phyloP scores from a whole-genome alignment of 306 rosid species.

The Urtica urens region DNA sequence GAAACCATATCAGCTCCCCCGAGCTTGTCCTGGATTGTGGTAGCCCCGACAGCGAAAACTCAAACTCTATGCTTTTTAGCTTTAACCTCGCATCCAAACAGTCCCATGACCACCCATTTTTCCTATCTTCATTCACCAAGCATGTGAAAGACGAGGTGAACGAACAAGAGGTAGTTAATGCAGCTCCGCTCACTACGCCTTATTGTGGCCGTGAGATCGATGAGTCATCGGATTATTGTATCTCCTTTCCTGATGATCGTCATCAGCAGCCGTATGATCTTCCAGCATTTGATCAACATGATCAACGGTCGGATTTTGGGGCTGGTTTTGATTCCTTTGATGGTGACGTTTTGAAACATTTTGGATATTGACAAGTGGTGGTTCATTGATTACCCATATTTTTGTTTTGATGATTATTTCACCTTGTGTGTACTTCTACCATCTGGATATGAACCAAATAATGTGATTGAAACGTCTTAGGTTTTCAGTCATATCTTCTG shows the following conservation, averaged over 20 bases:
- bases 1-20: slow-evolving; percentile 21
- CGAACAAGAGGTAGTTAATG: not conserved
- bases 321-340: not conserved
- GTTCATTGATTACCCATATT: too few relatives aligned
- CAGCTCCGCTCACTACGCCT: not conserved
- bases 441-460: too few relatives aligned
- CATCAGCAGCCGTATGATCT: not conserved
- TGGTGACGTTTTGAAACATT: not conserved
- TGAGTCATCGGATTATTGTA: slow-evolving; percentile 20
- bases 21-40: slow-evolving; percentile 31
- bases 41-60: slow-evolving; percentile 2
- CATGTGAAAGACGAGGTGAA: not conserved
- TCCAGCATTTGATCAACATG: not conserved
- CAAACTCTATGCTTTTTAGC: slow-evolving; percentile 24
- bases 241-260: slow-evolving; percentile 16
- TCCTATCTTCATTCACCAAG: not conserved
- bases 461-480: too few relatives aligned
- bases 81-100: slow-evolving; percentile 16
- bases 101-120: not conserved
- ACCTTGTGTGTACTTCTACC: too few relatives aligned
- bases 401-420: too few relatives aligned
- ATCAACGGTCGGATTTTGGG: too few relatives aligned
- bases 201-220: not conserved
- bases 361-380: not conserved
- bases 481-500: too few relatives aligned